Base-by-base conservation (phyloP, 306 rosid species). In the Glycine soja region DNA sequence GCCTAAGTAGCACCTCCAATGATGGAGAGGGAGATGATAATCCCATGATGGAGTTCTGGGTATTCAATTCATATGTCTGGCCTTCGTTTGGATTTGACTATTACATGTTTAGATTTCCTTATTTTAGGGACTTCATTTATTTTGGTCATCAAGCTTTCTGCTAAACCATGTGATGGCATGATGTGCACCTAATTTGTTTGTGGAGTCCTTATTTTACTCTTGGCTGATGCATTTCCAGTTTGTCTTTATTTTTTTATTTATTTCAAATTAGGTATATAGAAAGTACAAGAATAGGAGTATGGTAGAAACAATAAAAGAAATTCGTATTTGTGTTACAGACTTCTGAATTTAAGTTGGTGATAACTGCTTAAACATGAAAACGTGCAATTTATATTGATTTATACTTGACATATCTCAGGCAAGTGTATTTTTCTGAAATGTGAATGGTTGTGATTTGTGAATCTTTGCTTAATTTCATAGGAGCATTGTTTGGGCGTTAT, bases 341-440 rank as follows among this genome's bases (percentile, higher is more conserved):
- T n/a, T 48, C 24, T 64, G 64, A 46, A 59, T 59, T 74, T 61
- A n/a, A n/a, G n/a, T n/a, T n/a, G 72, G 63, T 63, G 62, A n/a
- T n/a, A n/a, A n/a, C 72, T 47, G 50, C 47, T n/a, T 14, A n/a
- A 59, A 62, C 14, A 7, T 73, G 50, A 15, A 15, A 32, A 11
- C 2, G 0, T 32, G 3, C 2, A 65, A 12, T 53, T 65, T 65
- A 81, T 62, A 47, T 74, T 38, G 36, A 14, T 74, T 75, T 67
- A 53, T 30, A 62, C 18, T 32, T 34, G 9, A 12, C 48, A 32
- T 36, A 36, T 36, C 42, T 36, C 42, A 36, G 42, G 42, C 42
- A 36, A 2, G 42, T 36, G 42, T 36, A 36, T 36, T 36, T 36
- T 2, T n/a, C n/a, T n/a, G n/a, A n/a, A n/a, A n/a, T n/a, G n/a